Evolutionary conservation across 305 asterid species (phyloP).

Genomic region (Fraxinus angustifolia): DNA sequence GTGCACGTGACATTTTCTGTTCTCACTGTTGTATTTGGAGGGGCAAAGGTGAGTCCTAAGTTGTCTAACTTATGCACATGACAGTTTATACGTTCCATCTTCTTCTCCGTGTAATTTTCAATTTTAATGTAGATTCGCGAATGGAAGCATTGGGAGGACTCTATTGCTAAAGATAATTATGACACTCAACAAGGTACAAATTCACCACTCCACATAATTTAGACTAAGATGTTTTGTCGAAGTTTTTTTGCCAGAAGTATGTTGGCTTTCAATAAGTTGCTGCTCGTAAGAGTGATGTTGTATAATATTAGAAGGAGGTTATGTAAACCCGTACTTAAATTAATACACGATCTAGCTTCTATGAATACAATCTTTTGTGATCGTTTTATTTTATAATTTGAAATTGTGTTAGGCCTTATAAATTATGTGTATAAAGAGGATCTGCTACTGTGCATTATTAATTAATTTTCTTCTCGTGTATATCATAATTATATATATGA

Average conservation of each 20-base stretch:
- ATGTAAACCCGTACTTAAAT: background rate
- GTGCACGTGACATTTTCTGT: slow-evolving; percentile 90
- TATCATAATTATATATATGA: slow-evolving; percentile 15
- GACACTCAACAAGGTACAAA: slow-evolving; percentile 47
- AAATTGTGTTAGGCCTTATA: background rate
- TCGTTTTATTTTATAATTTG: background rate
- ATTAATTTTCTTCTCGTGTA: background rate
- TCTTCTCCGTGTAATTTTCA: background rate
- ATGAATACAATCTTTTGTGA: slow-evolving; percentile 5
- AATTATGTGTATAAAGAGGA: background rate
- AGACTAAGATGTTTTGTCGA: background rate
- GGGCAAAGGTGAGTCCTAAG: slow-evolving; percentile 52
- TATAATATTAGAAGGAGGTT: background rate
- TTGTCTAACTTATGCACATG: slow-evolving; percentile 7
- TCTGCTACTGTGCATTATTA: background rate
- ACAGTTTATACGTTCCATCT: background rate
- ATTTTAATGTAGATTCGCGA: slow-evolving; percentile 61
- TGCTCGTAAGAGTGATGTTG: background rate
- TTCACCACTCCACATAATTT: background rate
- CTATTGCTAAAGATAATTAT: slow-evolving; percentile 60
- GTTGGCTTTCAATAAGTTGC: background rate
- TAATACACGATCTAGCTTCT: background rate
- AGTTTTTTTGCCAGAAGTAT: slow-evolving; percentile 14
- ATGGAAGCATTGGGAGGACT: slow-evolving; percentile 94
- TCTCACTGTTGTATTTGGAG: slow-evolving; percentile 82